Conservation (phyloP, 495 filamentous ascomycete species). For the Parmelia sp. region DNA sequence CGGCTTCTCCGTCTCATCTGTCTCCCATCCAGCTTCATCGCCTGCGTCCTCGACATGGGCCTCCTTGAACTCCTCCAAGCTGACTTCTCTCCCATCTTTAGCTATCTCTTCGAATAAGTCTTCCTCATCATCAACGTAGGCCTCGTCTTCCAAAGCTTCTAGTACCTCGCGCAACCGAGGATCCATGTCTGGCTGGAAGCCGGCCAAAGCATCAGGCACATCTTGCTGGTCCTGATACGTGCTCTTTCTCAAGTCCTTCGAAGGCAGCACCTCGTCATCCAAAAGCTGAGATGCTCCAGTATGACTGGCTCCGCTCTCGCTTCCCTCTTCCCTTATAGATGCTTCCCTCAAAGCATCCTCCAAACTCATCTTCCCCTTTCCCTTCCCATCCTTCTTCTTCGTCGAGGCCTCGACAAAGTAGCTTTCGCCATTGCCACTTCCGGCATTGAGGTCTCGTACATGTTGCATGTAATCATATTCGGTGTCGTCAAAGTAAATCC, state of each 20-base stretch:
- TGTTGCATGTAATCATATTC: slow-evolving; percentile 99
- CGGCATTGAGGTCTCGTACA: slow-evolving; percentile 73
- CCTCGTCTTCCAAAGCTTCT: slow-evolving; percentile 93
- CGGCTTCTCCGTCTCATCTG: slow-evolving; percentile 83
- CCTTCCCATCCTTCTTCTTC: slow-evolving; percentile 51
- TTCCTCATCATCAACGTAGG: slow-evolving; percentile 82
- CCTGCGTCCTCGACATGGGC: slow-evolving; percentile 49
- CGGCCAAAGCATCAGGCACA: slow-evolving; percentile 80
- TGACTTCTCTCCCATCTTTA: slow-evolving; percentile 65
- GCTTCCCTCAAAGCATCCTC: slow-evolving; percentile 73
- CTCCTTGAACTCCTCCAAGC: slow-evolving; percentile 60
- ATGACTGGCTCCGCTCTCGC: slow-evolving; percentile 36
- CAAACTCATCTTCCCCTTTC: slow-evolving; percentile 66
- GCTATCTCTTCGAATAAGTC: slow-evolving; percentile 76
- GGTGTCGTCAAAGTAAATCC: slow-evolving; percentile 82
- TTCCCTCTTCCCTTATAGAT: slow-evolving; percentile 51
- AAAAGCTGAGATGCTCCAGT: slow-evolving; percentile 37
- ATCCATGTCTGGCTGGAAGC: slow-evolving; percentile 98
- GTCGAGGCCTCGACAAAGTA: slow-evolving; percentile 70
- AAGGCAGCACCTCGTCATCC: slow-evolving; percentile 64
- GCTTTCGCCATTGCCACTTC: slow-evolving; percentile 51
- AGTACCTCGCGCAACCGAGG: slow-evolving; percentile 84
- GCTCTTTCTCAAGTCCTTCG: slow-evolving; percentile 60
- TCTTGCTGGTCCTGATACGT: slow-evolving; percentile 94
- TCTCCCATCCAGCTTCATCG: slow-evolving; percentile 80